Evolutionary conservation across 805 yeast genomes (phyloP).

Genomic region (Teunomyces pallodes): DNA sequence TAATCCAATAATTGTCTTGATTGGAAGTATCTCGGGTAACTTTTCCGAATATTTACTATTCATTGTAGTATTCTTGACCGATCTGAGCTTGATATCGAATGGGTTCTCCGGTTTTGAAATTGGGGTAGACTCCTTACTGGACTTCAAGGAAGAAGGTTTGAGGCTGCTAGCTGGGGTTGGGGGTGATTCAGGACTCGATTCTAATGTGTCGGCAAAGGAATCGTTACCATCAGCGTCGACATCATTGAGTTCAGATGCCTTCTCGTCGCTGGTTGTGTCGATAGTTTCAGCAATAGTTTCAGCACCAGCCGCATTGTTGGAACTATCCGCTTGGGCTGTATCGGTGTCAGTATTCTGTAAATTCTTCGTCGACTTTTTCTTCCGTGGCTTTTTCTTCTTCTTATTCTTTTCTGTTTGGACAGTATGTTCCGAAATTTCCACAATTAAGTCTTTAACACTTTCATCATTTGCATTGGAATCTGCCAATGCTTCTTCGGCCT

Average conservation of each 20-base stretch:
- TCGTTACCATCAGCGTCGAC: background rate
- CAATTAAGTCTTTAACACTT: background rate
- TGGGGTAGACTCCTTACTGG: background rate
- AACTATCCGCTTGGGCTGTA: background rate
- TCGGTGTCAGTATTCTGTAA: background rate
- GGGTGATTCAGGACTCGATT: background rate
- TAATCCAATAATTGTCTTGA: conserved; percentile 37
- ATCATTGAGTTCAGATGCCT: too few relatives aligned
- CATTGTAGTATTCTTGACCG: conserved; percentile 18
- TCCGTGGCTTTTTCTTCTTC: background rate
- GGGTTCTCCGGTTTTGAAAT: conserved; percentile 12
- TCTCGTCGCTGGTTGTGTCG: background rate
- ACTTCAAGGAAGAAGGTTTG: background rate
- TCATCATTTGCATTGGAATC: conserved; percentile 4
- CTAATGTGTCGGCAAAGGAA: background rate
- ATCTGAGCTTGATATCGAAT: conserved; percentile 24
- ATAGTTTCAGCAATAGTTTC: background rate
- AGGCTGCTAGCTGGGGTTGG: conserved; percentile 3
- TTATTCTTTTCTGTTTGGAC: background rate
- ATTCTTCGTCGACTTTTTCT: background rate
- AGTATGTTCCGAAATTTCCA: background rate
- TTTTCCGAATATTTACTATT: conserved; percentile 24
- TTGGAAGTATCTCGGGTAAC: conserved; percentile 31
- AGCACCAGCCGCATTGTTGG: background rate
- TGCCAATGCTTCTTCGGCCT: background rate